Base-by-base conservation (phyloP, 345 rosid genomes). In the Linum tenue region DNA sequence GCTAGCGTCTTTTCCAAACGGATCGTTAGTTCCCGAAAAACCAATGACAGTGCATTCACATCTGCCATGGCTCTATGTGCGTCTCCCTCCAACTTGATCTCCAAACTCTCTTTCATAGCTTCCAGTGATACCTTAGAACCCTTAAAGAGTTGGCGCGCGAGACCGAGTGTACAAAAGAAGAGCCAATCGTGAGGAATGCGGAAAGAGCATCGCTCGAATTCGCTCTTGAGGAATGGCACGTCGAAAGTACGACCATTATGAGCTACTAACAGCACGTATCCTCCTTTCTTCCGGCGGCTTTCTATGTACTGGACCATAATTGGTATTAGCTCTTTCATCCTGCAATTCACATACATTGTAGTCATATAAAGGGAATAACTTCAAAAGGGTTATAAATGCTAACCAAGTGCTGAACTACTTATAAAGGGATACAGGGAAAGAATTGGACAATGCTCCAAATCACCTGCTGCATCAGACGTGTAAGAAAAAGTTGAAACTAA, bases 51-150 rank as follows among this genome's bases (percentile, higher is more conserved):
- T n/a, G 74, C 42, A 5, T 69, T 77, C 56, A 85, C 98, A 66
- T 92, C 97, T 4, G 94, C 72, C 90, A 90, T 82, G 53, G 98
- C 97, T 77, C 97, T 81, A 56, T 92, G 98, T 57, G 97, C 91
- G 14, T 84, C 53, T 75, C 92, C 95, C 0, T 66, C 70, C 57
- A 76, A 76, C 4, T 76, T 62, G 15, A 90, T 73, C 3, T 36
- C 14, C 16, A 79, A 86, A 67, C 72, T 60, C 64, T 86, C 76
- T 0, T 83, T 73, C 3, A 92, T 83, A 3, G 73, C 82, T 77
- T 79, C 48, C 75, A 91, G 70, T 5, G 84, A 68, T 5, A 22
- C 31, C 31, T 22, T 22, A 22, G 31, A 22, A 22, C 85, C 61
- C 73, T 94, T 90, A 70, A 79, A 62, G 66, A 76, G 11, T 70